Conservation (phyloP, 345 rosid species). For the Hypericum androsaemum region DNA sequence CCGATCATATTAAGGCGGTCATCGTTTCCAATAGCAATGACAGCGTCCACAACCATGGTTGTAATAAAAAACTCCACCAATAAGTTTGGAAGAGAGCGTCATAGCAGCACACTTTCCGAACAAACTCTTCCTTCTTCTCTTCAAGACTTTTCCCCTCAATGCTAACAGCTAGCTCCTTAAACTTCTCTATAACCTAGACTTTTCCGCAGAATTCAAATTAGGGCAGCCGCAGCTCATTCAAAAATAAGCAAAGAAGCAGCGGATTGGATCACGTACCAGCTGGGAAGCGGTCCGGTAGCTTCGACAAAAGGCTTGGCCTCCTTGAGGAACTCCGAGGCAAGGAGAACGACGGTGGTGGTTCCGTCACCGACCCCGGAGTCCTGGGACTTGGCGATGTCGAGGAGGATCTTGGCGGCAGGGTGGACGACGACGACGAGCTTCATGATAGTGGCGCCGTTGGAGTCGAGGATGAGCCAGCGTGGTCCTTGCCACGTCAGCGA, state of each 20-base stretch:
- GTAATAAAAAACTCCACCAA: conserved; percentile 97
- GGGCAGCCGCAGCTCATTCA: background rate
- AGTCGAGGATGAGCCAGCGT: conserved; percentile 96
- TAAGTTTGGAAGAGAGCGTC: conserved; percentile 90
- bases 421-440: conserved; percentile 90
- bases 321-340: conserved; percentile 85
- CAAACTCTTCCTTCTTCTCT: conserved; percentile 81
- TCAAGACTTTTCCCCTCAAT: conserved; percentile 86
- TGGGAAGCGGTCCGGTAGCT: conserved; percentile 77
- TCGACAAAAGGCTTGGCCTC: conserved; percentile 97
- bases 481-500: conserved; percentile 78
- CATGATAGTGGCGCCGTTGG: conserved; percentile 97
- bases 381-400: conserved; percentile 97
- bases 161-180: conserved; percentile 71
- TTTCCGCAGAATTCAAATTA: background rate
- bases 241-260: background rate
- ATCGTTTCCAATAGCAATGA: conserved; percentile 66
- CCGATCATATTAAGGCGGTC: conserved; percentile 91
- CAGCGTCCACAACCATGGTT: conserved; percentile 90
- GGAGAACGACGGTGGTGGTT: conserved; percentile 89
- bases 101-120: conserved; percentile 90
- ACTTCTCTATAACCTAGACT: conserved; percentile 70
- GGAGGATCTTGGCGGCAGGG: conserved; percentile 98
- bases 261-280: conserved; percentile 28
- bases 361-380: conserved; percentile 99